Evolutionary conservation across 805 yeast species (phyloP), one percentile per base, ranked within the genome.

Genomic region (Komagataella ulmi): DNA sequence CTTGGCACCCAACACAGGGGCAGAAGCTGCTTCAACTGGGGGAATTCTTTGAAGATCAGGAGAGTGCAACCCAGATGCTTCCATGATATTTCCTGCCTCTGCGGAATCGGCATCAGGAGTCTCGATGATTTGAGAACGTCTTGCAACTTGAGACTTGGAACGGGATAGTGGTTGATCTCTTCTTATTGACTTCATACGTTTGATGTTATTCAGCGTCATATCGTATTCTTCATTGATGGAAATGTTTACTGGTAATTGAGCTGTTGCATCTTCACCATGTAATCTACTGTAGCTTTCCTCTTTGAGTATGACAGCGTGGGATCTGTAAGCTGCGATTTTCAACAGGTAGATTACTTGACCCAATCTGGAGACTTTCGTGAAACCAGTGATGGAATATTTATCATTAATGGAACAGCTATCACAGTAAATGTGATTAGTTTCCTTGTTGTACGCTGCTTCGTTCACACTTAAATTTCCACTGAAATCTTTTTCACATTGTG

Each of bases 311-410:
- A 82, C 85, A 17, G 78, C 74, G 60, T 69, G 80, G 45, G 85
- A 85, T 52, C 96, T 73, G 3, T 85, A 78, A 48, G 90, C 71
- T 0, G 98, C 98, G 55, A 93, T 88, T 59, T 86, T 84, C 57
- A 90, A 69, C 48, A 93, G 68, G 62, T 81, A 88, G 17, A 83
- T 72, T 60, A 89, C 75, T 65, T 93, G 98, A 17, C 79, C 66
- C 49, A 88, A 74, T 54, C 81, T 82, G 4, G 88, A 75, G 1
- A 89, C 82, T n/a, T 66, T 59, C 49, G 70, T 74, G 61, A 88
- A 82, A 0, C 85, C 89, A 1, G 69, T 56, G 17, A 67, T 62
- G 0, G 79, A 73, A 54, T 74, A 76, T 2, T 73, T 74, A 51
- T 73, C 77, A 48, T 70, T 68, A 2, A 73, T 58, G 0, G 81